These are phyloP conservation scores for Colletotrichum musicola DNA, from an alignment of 2,329 filamentous ascomycete genomes.

Conservation along the genomic window DNA sequence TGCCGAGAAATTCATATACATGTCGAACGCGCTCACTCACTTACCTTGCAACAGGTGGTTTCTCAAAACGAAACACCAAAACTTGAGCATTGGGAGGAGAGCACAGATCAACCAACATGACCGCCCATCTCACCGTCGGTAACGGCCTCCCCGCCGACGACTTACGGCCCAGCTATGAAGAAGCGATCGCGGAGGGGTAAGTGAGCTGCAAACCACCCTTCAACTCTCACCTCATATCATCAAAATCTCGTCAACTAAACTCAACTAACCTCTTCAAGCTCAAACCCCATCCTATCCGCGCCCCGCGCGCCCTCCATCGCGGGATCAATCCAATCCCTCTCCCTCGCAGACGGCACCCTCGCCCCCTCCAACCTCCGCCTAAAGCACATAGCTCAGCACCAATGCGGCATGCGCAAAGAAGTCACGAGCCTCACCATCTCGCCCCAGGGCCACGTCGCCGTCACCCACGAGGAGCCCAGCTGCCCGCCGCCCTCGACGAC, in stretches of 20 bases:
- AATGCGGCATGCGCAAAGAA: background rate
- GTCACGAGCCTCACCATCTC: conserved; percentile 23
- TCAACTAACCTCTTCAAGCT: conserved; percentile 3
- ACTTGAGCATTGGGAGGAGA: too few species aligned
- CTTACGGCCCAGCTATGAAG: conserved; percentile 25
- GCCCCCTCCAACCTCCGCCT: conserved; percentile 23
- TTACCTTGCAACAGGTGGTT: too few species aligned
- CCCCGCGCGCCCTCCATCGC: conserved; percentile 7
- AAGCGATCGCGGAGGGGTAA: conserved; percentile 28
- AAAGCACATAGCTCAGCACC: background rate
- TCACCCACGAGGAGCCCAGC: conserved; percentile 16
- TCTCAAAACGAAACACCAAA: too few species aligned
- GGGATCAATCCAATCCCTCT: conserved; percentile 21
- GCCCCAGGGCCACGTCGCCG: conserved; percentile 16
- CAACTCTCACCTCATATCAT: too few species aligned
- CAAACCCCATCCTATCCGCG: background rate
- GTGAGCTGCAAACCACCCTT: background rate
- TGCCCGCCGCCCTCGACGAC: conserved; percentile 1
- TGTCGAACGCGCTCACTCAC: too few species aligned
- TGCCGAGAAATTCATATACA: too few species aligned
- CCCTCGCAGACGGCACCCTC: conserved; percentile 14
- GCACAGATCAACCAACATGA: conserved; percentile 1
- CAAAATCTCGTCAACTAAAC: background rate
- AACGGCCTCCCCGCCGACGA: conserved; percentile 13
- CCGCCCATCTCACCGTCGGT: background rate